Evolutionary conservation across 1,284 basidiomycete species (phyloP), one percentile per base, ranked within the genome.

Genomic region (Phellopilus nigrolimitatus): DNA sequence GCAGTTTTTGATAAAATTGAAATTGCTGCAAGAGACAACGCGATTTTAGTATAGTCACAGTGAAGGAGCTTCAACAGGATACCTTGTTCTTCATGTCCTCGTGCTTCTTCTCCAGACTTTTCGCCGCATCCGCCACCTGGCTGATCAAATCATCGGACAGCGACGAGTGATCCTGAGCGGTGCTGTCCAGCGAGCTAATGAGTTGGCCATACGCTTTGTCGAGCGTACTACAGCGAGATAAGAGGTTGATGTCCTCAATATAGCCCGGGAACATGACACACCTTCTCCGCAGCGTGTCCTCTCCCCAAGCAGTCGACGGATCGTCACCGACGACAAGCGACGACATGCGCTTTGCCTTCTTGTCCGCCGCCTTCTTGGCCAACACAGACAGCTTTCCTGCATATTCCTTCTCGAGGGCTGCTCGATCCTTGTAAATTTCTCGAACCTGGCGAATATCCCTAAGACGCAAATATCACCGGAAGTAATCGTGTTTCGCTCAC

Each of bases 321-420:
- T 82, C 80, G 37, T 73, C 73, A 27, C 87, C 88, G 9, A 88
- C 64, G 4, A 85, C 77, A 19, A 84, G 67, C 17, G 68, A 63
- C 2, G 69, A 61, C 56, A 78, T 75, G 49, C 74, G 71, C 66
- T 78, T 86, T 37, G 66, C 67, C 64, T 84, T 87, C 73, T 79
- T 86, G 44, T 91, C 89, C 13, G 72, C 67, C 1, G 82, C 80
- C 61, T 82, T 89, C 66, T 75, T 80, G 2, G 74, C 74, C 22
- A 91, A 66, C 12, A 70, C 65, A 60, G 85, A 79, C 15, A 90
- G 69, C 61, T 85, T 89, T 15, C 67, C 62, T 1, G 86, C 83
- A 62, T 88, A 90, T 61, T 91, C 87, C 47, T 81, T 78, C 64
- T 91, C 88, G 10, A 91, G 69, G 10, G 71, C 73, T 13, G 71